Conservation (phyloP, 495 filamentous ascomycete species). For the Penicillium chermesinum region DNA sequence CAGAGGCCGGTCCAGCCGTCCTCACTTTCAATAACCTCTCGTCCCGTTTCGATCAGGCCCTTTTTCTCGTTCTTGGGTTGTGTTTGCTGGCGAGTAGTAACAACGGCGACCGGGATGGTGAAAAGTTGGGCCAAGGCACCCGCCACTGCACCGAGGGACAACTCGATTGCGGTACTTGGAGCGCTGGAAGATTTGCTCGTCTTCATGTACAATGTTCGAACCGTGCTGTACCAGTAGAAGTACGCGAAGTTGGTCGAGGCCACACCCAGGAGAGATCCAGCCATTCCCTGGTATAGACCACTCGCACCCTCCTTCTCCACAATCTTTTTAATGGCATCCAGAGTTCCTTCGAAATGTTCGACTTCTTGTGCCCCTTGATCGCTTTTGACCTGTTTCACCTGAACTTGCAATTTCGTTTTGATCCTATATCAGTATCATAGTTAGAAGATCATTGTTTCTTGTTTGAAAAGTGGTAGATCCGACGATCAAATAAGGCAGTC, state of each 20-base stretch:
- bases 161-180: conserved; percentile 79
- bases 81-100: conserved; percentile 95
- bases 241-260: conserved; percentile 99
- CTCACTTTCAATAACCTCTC: conserved; percentile 82
- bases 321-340: conserved; percentile 87
- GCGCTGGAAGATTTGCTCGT: conserved; percentile 54
- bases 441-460: neutral
- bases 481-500: no score
- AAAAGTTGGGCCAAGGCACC: conserved; percentile 92
- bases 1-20: conserved; percentile 88
- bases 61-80: conserved; percentile 78
- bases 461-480: neutral
- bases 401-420: conserved; percentile 95
- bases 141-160: conserved; percentile 80
- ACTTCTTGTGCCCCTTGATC: conserved; percentile 36
- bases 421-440: conserved; percentile 49
- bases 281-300: conserved; percentile 86
- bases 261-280: conserved; percentile 81
- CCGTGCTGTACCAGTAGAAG: conserved; percentile 97
- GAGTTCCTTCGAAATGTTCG: conserved; percentile 74
- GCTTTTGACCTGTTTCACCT: conserved; percentile 60
- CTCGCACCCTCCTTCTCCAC: conserved; percentile 69
- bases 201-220: conserved; percentile 75
- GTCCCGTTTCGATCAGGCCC: conserved; percentile 81
- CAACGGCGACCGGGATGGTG: conserved; percentile 91